phyloP scores from a whole-genome alignment of 23 red algal genomes.

The Pyropia haitanensis region DNA sequence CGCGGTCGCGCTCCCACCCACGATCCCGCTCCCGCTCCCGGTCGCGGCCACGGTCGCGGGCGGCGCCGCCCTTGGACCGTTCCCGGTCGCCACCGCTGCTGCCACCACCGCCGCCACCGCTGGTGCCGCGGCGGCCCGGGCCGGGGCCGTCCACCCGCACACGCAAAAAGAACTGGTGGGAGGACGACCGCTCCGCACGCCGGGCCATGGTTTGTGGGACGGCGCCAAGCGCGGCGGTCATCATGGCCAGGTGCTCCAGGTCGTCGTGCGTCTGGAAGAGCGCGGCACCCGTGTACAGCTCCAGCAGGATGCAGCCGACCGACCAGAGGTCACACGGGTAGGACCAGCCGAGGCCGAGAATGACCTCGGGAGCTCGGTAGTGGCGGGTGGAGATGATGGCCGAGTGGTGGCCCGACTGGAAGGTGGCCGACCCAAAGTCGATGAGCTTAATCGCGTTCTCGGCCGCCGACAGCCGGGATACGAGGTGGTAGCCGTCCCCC shows the following conservation, averaged over 20 bases:
- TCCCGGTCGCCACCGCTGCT: not conserved
- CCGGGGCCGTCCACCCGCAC: not conserved
- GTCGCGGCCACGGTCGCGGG: not conserved
- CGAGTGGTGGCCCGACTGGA: slow-evolving; percentile 57
- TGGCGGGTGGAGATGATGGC: slow-evolving; percentile 74
- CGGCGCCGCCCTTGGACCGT: slow-evolving; percentile 3
- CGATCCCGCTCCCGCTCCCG: not conserved
- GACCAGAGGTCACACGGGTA: slow-evolving; percentile 87
- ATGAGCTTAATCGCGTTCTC: slow-evolving; percentile 79
- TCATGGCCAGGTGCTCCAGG: slow-evolving; percentile 76
- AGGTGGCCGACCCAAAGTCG: slow-evolving; percentile 95
- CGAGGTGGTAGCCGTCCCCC: too few species aligned
- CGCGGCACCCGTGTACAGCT: slow-evolving; percentile 81
- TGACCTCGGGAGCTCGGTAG: slow-evolving; percentile 94
- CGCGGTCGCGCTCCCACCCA: not conserved
- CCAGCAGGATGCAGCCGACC: slow-evolving; percentile 86
- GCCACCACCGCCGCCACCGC: not conserved
- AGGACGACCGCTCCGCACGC: slow-evolving; percentile 23
- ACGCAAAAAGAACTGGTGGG: slow-evolving; percentile 36
- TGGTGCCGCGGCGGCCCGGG: not conserved
- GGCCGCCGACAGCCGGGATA: too few species aligned
- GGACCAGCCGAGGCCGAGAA: slow-evolving; percentile 81
- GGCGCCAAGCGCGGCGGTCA: slow-evolving; percentile 67
- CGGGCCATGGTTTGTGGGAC: slow-evolving; percentile 61
- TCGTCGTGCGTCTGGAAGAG: slow-evolving; percentile 87